phyloP scores from a whole-genome alignment of 176 grass and related monocot species.

The Coix lacrymajobi region DNA sequence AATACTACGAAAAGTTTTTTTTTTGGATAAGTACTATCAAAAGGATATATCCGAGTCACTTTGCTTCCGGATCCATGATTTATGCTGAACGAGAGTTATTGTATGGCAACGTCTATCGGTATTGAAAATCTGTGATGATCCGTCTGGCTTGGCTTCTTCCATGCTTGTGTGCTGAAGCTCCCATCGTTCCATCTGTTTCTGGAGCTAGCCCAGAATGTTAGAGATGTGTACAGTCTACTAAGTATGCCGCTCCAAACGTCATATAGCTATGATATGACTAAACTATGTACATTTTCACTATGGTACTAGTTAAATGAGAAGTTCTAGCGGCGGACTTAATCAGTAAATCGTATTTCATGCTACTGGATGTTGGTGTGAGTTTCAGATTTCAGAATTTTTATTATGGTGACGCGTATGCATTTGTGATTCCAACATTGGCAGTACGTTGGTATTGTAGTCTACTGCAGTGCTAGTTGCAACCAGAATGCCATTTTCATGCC shows the following conservation, averaged over 20 bases:
- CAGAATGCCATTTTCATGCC: background rate
- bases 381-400: background rate
- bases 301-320: constrained; percentile 18
- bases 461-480: background rate
- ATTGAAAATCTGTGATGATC: background rate
- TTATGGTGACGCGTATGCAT: background rate
- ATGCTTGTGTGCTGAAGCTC: constrained; percentile 9
- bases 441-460: background rate
- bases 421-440: background rate
- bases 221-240: constrained; percentile 16
- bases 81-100: background rate
- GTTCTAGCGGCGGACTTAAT: background rate
- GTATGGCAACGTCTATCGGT: background rate
- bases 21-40: background rate
- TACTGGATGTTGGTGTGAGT: background rate
- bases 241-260: background rate
- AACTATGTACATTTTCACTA: constrained; percentile 8
- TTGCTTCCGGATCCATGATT: background rate
- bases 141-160: background rate
- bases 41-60: background rate
- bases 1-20: background rate
- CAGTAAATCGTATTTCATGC: background rate
- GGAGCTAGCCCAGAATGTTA: constrained; percentile 8
- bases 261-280: background rate
- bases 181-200: background rate